Conservation (phyloP, 2,329 filamentous ascomycete species). For the Aureobasidium sp. region DNA sequence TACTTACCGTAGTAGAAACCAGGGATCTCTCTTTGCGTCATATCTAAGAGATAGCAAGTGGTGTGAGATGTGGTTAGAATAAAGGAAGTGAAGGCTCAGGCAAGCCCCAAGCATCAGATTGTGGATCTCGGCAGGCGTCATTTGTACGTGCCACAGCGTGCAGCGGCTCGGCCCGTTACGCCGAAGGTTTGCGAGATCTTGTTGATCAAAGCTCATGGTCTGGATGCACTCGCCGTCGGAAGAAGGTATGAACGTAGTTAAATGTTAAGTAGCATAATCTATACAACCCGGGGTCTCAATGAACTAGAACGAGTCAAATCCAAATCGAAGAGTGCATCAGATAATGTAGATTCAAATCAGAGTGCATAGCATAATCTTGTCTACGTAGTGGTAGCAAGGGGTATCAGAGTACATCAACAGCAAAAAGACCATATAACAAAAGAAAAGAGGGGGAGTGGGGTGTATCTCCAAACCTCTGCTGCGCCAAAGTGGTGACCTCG, state of each 20-base stretch:
- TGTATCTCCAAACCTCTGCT: background rate
- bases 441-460: background rate
- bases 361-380: background rate
- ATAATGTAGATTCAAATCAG: background rate
- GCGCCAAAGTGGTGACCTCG: too few species aligned
- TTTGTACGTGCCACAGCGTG: background rate
- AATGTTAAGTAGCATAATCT: too few species aligned
- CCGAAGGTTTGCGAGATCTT: background rate
- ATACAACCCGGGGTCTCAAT: too few species aligned
- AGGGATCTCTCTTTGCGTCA: slow-evolving; percentile 21
- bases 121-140: background rate
- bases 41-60: background rate
- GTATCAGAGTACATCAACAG: background rate
- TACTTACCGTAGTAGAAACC: slow-evolving; percentile 38
- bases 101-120: background rate
- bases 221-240: background rate
- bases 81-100: background rate
- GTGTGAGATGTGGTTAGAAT: background rate
- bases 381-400: background rate
- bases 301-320: too few species aligned
- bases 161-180: background rate
- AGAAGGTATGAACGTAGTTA: too few species aligned
- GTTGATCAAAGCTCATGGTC: background rate
- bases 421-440: slow-evolving; percentile 2
- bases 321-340: background rate